These are phyloP conservation scores for Cordyceps farinosa DNA, from an alignment of 2,329 filamentous ascomycete genomes.

Conservation along the genomic window DNA sequence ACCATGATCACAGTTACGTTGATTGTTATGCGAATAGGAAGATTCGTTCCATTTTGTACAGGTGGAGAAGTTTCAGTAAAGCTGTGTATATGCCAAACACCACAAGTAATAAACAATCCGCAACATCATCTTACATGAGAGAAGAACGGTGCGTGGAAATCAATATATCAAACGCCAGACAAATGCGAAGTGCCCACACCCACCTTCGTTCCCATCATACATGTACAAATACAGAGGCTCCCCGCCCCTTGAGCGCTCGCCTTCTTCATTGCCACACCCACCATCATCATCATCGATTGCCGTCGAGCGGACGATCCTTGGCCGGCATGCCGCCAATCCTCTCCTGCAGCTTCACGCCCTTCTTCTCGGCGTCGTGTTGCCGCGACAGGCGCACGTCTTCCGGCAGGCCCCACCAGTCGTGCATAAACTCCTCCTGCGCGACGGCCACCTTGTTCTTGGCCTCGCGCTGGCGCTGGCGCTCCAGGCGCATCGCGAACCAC, in stretches of 20 bases:
- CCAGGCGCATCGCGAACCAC: conserved; percentile 79
- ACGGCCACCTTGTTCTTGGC: conserved; percentile 55
- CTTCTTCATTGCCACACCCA: not conserved
- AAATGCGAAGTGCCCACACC: conserved; percentile 14
- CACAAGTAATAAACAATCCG: not conserved
- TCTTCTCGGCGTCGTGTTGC: conserved; percentile 50
- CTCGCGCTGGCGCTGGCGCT: conserved; percentile 66
- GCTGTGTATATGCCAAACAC: conserved; percentile 4
- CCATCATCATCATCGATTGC: conserved; percentile 7
- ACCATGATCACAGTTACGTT: not conserved
- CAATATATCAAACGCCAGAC: conserved; percentile 16
- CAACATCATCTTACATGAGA: not conserved
- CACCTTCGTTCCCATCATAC: conserved; percentile 13
- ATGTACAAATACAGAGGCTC: conserved; percentile 8
- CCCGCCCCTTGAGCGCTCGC: not conserved
- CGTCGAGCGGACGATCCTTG: conserved; percentile 32
- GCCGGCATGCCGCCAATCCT: conserved; percentile 52
- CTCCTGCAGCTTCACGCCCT: conserved; percentile 42
- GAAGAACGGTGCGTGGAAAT: not conserved
- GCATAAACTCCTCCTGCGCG: conserved; percentile 62
- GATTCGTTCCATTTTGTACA: conserved; percentile 3
- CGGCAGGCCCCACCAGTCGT: conserved; percentile 65
- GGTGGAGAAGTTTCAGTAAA: conserved; percentile 9
- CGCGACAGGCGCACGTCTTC: conserved; percentile 51
- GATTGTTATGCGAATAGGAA: not conserved